phyloP scores from a whole-genome alignment of 106 monocot species.

The Triglochin maritima region DNA sequence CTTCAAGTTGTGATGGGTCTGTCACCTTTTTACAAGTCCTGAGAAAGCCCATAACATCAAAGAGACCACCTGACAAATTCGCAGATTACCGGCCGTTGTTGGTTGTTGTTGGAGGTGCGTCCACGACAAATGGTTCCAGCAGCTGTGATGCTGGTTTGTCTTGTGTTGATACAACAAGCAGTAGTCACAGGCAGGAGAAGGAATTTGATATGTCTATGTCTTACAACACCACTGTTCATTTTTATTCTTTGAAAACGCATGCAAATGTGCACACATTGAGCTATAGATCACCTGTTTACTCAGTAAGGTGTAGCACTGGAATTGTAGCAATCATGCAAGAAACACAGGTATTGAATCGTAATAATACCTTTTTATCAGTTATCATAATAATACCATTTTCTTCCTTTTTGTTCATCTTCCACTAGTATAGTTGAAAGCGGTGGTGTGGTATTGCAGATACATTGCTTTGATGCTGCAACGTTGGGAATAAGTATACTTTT shows the following conservation, averaged over 20 bases:
- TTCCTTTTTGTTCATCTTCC: not conserved
- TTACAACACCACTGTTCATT: constrained; percentile 31
- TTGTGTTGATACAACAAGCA: constrained; percentile 22
- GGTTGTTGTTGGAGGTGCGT: constrained; percentile 40
- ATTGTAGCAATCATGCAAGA: constrained; percentile 71
- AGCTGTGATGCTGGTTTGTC: constrained; percentile 9
- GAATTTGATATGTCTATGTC: constrained; percentile 38
- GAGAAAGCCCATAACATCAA: constrained; percentile 37
- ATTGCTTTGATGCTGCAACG: constrained; percentile 82
- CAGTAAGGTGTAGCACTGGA: constrained; percentile 69
- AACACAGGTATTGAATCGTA: constrained; percentile 38
- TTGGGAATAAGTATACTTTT: constrained; percentile 74
- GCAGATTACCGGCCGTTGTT: constrained; percentile 47
- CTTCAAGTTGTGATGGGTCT: constrained; percentile 49
- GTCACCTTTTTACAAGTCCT: constrained; percentile 60
- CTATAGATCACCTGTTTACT: constrained; percentile 70
- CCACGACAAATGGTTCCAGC: constrained; percentile 17
- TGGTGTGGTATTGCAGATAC: constrained; percentile 48
- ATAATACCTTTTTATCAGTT: not conserved
- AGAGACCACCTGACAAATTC: constrained; percentile 31
- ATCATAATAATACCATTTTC: constrained; percentile 20
- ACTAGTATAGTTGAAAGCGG: not conserved
- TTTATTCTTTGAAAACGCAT: constrained; percentile 73
- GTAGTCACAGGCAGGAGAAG: constrained; percentile 30
- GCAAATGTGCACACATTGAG: constrained; percentile 76